phyloP scores from a whole-genome alignment of 2,329 filamentous ascomycete species.

The Biscogniauxia marginata region DNA sequence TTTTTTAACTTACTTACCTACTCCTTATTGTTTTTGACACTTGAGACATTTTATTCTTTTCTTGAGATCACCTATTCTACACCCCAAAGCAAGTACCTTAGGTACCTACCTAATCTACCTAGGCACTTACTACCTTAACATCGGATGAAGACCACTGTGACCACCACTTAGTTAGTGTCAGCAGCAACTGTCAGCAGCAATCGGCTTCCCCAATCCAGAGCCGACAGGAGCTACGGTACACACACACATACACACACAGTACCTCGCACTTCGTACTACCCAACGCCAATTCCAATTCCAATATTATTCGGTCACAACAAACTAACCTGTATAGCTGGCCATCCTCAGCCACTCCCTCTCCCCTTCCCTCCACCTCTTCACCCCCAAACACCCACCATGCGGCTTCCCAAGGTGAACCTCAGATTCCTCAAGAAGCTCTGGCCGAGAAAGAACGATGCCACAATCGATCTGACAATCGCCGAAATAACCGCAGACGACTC shows the following conservation, averaged over 20 bases:
- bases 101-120: too few relatives aligned
- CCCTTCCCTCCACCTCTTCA: not conserved
- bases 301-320: too few relatives aligned
- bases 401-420: slow-evolving; percentile 21
- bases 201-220: not conserved
- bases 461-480: slow-evolving; percentile 1
- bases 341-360: too few relatives aligned
- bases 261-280: too few relatives aligned
- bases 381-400: slow-evolving; percentile 16
- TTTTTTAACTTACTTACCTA: not conserved
- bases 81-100: not conserved
- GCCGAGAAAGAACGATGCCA: slow-evolving; percentile 6
- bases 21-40: not conserved
- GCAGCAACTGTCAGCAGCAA: too few relatives aligned
- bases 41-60: too few relatives aligned
- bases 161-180: too few relatives aligned
- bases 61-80: not conserved
- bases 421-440: slow-evolving; percentile 28
- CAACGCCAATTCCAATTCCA: too few relatives aligned
- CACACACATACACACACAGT: too few relatives aligned
- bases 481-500: slow-evolving; percentile 2
- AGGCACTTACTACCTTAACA: too few relatives aligned
- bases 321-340: too few relatives aligned
- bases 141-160: not conserved
- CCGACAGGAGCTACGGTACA: not conserved